These are phyloP conservation scores for Trametes polyzona DNA, from an alignment of 1,284 basidiomycete genomes.

Conservation along the genomic window DNA sequence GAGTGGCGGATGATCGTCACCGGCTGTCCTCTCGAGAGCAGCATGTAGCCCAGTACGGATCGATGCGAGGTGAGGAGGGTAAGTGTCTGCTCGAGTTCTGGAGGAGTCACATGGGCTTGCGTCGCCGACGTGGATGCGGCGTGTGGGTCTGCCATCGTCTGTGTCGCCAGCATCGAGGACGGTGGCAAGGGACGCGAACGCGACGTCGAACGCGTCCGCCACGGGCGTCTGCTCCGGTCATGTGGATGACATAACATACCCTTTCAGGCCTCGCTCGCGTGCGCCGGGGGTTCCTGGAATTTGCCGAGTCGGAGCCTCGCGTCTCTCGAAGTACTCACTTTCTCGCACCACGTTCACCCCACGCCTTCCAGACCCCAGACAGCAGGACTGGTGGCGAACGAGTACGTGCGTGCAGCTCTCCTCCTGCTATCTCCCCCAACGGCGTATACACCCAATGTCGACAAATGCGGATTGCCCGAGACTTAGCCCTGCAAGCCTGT, in stretches of 20 bases:
- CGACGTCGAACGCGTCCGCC: not conserved
- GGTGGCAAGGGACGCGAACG: not conserved
- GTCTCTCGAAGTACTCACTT: not conserved
- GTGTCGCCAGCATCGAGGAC: constrained; percentile 24
- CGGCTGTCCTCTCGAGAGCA: constrained; percentile 71
- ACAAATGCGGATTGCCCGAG: no score
- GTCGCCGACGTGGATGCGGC: constrained; percentile 15
- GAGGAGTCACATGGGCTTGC: constrained; percentile 48
- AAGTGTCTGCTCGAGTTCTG: constrained; percentile 80
- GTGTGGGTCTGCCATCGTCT: constrained; percentile 21
- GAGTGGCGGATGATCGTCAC: constrained; percentile 80
- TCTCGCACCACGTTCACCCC: not conserved
- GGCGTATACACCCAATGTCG: no score
- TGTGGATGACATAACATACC: constrained; percentile 6
- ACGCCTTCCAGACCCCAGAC: no score
- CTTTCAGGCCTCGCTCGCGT: not conserved
- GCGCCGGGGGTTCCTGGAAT: not conserved
- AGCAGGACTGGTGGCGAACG: no score
- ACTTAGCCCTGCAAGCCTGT: not conserved
- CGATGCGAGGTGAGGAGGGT: constrained; percentile 78
- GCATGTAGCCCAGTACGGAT: constrained; percentile 86
- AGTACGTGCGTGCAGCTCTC: not conserved
- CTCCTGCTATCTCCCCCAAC: not conserved
- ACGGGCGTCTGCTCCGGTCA: not conserved
- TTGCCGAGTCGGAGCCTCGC: not conserved